Evolutionary conservation across 352 stramenopile genomes (phyloP), one percentile per base, ranked within the genome.

Genomic region (Globisporangium yorkense): DNA sequence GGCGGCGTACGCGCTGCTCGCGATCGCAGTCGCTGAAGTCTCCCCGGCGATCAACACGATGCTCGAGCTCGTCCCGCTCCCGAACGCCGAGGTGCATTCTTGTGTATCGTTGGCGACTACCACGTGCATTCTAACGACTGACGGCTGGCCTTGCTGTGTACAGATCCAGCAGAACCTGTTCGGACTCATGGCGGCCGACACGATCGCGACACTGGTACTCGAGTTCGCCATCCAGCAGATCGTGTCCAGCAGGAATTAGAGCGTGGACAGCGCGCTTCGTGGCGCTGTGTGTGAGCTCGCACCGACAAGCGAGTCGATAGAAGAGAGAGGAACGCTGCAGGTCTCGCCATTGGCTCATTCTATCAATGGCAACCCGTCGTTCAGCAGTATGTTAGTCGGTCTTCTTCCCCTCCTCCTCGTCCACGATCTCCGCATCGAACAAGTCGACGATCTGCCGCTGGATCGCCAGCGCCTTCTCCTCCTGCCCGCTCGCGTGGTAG

Each of bases 401-500:
- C 48, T 39, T 41, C 27, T 27, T 53, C 12, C 16, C 12, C 27
- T 37, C 29, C 6, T 16, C 65, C 13, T 71, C 45, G 21, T 80
- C 67, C 18, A 66, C 51, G 5, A 63, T 66, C 12, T 82, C 72
- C 24, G 64, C 63, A 31, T 89, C 84, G 41, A 93, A 87, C 12
- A 94, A 52, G 44, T 88, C 83, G 0, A 94, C 55, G 65, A 94
- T 92, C 56, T 89, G 67, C 44, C 90, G 87, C 56, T 94, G 84
- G 50, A 94, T 86, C 49, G 65, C 69, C 37, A 89, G 58, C 3
- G 84, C 84, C 44, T 89, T 89, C 41, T 90, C 77, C 39, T 94
- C 84, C 44, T 89, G 81, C 8, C 84, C 84, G 24, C 68, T 84
- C 18, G 84, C 83, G 33, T 80, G 84, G 50, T 89, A 88, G 1